These are phyloP conservation scores for Perilla frutescens DNA, from an alignment of 257 asterid genomes.

Conservation along the genomic window DNA sequence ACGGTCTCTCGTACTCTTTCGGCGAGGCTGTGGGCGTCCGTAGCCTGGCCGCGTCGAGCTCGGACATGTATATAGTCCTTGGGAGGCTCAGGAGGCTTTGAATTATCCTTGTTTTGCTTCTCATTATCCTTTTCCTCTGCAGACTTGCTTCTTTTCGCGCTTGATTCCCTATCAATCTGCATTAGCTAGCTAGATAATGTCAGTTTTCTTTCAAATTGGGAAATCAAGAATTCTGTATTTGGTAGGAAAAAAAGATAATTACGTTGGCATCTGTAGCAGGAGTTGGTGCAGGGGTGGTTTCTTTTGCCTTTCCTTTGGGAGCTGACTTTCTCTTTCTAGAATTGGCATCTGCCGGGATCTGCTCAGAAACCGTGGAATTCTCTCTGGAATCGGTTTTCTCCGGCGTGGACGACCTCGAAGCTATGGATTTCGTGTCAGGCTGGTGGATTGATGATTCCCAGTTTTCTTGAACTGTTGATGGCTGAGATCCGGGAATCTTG, in stretches of 20 bases:
- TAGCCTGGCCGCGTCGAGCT: slow-evolving; percentile 96
- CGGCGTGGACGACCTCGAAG: slow-evolving; percentile 37
- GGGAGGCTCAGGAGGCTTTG: slow-evolving; percentile 57
- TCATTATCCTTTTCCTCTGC: slow-evolving; percentile 43
- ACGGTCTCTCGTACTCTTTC: slow-evolving; percentile 65
- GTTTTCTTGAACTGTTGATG: slow-evolving; percentile 48
- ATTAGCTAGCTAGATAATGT: background rate
- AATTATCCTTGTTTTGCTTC: slow-evolving; percentile 33
- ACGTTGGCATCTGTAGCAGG: slow-evolving; percentile 54
- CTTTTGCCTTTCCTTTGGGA: slow-evolving; percentile 67
- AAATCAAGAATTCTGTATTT: background rate
- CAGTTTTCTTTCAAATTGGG: background rate
- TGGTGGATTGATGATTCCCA: slow-evolving; percentile 16
- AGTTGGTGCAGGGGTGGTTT: slow-evolving; percentile 33
- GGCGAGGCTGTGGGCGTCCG: slow-evolving; percentile 96
- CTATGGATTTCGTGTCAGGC: slow-evolving; percentile 35
- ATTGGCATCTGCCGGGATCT: slow-evolving; percentile 53
- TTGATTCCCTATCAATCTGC: slow-evolving; percentile 63
- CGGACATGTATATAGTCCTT: slow-evolving; percentile 94
- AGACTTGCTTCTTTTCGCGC: slow-evolving; percentile 65
- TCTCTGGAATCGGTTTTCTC: slow-evolving; percentile 71
- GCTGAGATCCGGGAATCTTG: slow-evolving; percentile 45
- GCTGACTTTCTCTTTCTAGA: slow-evolving; percentile 75
- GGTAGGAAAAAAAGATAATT: background rate
- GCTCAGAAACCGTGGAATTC: slow-evolving; percentile 76